Percentiles rank a stretch among this genome's conserved stretches.
Evolutionary conservation across 192 early-diverging fungal species (phyloP).

Genomic region (Pilaira anomala): DNA sequence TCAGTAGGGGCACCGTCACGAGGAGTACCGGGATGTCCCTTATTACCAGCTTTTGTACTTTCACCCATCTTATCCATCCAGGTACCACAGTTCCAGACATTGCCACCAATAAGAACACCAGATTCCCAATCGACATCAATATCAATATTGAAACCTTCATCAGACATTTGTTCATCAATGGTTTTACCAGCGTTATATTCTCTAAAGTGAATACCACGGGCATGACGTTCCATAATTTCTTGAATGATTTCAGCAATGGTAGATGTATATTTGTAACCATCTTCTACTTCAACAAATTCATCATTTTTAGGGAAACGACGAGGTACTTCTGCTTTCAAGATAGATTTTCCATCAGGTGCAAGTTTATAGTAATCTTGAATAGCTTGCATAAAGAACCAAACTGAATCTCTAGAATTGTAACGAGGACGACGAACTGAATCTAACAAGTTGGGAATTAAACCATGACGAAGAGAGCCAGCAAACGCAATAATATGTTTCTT

Average conservation of each 20-base stretch:
- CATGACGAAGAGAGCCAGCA: slow-evolving; percentile 88
- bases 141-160: slow-evolving; percentile 85
- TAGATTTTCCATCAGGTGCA: slow-evolving; percentile 68
- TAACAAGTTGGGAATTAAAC: slow-evolving; percentile 94
- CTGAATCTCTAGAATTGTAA: slow-evolving; percentile 95
- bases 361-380: slow-evolving; percentile 84
- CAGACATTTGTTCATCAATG: slow-evolving; percentile 89
- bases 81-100: slow-evolving; percentile 91
- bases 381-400: slow-evolving; percentile 93
- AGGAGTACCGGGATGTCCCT: slow-evolving; percentile 89
- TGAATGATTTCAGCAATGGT: slow-evolving; percentile 87
- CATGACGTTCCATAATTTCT: slow-evolving; percentile 90
- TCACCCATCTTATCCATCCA: slow-evolving; percentile 99
- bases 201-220: slow-evolving; percentile 83
- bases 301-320: slow-evolving; percentile 83
- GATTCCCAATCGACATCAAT: slow-evolving; percentile 71
- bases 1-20: slow-evolving; percentile 91
- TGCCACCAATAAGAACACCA: slow-evolving; percentile 88
- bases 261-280: slow-evolving; percentile 57
- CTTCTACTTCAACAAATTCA: slow-evolving; percentile 66
- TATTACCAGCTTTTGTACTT: slow-evolving; percentile 88
- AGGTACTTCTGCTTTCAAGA: slow-evolving; percentile 66
- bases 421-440: slow-evolving; percentile 81
- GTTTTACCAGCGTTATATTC: slow-evolving; percentile 91
- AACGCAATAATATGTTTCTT: slow-evolving; percentile 85